These are phyloP conservation scores for Phaeosphaeriaceae sp. DNA, from an alignment of 2,329 filamentous ascomycete species.

Conservation along the genomic window DNA sequence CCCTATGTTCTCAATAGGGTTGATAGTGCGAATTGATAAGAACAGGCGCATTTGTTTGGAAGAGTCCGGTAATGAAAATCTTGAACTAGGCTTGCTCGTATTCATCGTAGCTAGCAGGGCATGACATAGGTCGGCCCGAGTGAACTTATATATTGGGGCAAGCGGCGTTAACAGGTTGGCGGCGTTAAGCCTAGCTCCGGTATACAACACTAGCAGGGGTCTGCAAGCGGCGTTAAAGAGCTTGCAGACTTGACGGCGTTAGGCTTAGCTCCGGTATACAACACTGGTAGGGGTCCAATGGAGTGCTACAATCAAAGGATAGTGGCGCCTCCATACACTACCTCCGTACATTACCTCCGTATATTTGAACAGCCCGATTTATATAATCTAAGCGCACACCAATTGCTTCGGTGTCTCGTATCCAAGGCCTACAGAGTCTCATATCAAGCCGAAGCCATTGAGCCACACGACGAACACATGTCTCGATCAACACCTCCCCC, in stretches of 20 bases:
- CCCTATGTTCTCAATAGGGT: no score
- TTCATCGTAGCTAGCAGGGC: no score
- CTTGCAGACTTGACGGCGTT: slow-evolving; percentile 3
- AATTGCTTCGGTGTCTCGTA: not conserved
- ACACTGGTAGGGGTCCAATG: slow-evolving; percentile 3
- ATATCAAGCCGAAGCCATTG: not conserved
- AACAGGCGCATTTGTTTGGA: no score
- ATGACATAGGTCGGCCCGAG: no score
- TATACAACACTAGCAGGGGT: no score
- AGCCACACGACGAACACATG: slow-evolving; percentile 2
- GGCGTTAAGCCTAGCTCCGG: no score
- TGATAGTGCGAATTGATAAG: no score
- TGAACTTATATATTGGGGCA: not conserved
- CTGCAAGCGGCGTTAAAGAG: slow-evolving; percentile 2
- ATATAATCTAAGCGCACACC: not conserved
- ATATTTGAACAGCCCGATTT: not conserved
- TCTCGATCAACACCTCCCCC: not conserved
- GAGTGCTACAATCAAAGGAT: not conserved
- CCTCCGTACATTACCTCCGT: not conserved
- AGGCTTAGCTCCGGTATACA: slow-evolving; percentile 7
- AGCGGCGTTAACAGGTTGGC: not conserved
- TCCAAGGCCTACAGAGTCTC: not conserved
- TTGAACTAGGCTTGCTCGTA: no score
- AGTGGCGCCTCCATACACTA: not conserved
- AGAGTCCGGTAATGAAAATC: no score